Base-by-base conservation (phyloP, 805 yeast species). In the Monosporozyma aerobia region DNA sequence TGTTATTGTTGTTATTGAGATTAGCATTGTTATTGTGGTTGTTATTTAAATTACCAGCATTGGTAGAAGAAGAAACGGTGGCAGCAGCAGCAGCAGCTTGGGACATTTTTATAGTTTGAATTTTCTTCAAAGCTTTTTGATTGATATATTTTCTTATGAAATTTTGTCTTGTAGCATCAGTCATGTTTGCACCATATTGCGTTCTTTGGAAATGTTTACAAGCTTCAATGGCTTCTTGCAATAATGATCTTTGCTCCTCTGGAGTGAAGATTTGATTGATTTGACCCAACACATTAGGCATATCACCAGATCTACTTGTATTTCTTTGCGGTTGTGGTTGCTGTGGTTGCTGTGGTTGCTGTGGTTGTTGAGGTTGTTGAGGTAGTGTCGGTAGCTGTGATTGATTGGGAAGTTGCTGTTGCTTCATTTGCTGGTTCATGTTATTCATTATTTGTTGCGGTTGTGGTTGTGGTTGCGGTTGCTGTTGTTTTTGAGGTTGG, bases 221-320 rank as follows among this genome's bases (percentile, higher is more conserved):
- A 14, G 70, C 66, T 39, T 68, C 69, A 59, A 66, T 67, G 23
- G 71, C 72, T 47, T 68, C 70, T 37, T 65, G 71, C 48, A 67
- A 57, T 10, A 69, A 56, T 10, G 63, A 58, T 40, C 69, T 62
- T 53, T 68, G 71, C 52, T 69, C 72, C 30, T 65, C 71, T 25
- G 68, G 63, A 2, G 69, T 61, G 39, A 69, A 69, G 1, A 67
- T 62, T 53, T 69, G 70, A 48, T 65, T 67, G 13, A 69, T 61
- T 53, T 67, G 67, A 40, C 65, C 64, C 25, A 68, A 44, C 33
- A 68, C 69, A 33, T 66, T 64, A 39, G 70, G 70, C 6, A 63
- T 54, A 30, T 65, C 68, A 30, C 64, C 69, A 13, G 59, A 60
- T 52, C 59, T 58, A 25, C 60, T 64, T 47, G 68, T 63, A 44